Conservation (phyloP, 306 rosid genomes). For the Lagenaria siceraria region DNA sequence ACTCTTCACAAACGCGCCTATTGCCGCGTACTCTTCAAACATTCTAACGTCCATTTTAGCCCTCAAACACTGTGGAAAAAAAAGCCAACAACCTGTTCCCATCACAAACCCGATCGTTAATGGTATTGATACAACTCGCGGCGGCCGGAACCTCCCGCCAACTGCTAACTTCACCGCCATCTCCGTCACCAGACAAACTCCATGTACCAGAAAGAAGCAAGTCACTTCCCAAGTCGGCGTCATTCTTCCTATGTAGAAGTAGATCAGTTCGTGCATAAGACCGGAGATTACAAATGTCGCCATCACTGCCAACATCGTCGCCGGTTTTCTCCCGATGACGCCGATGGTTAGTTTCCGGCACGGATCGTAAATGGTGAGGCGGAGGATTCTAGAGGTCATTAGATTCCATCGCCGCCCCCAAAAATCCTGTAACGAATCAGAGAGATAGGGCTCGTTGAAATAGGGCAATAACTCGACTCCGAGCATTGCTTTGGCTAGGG, state of each 20-base stretch:
- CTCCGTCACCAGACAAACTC: slow-evolving; percentile 21
- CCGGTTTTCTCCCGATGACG: slow-evolving; percentile 26
- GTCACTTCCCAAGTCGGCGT: slow-evolving; percentile 45
- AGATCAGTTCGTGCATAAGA: slow-evolving; percentile 52
- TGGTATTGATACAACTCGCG: background rate
- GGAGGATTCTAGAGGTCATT: slow-evolving; percentile 39
- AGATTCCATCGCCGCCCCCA: slow-evolving; percentile 83
- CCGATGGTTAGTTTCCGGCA: background rate
- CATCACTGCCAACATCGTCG: slow-evolving; percentile 23
- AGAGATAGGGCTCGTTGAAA: slow-evolving; percentile 44
- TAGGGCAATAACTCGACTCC: slow-evolving; percentile 51
- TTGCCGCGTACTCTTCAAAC: background rate
- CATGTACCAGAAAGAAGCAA: slow-evolving; percentile 54
- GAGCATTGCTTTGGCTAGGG: slow-evolving; percentile 16
- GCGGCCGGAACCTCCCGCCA: background rate
- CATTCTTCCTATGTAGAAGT: slow-evolving; percentile 34
- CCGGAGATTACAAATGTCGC: slow-evolving; percentile 46
- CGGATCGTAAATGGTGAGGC: slow-evolving; percentile 44
- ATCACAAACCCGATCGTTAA: background rate
- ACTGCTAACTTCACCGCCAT: background rate
- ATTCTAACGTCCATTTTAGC: background rate
- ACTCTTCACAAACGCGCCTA: background rate
- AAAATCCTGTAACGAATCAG: slow-evolving; percentile 61
- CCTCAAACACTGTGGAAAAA: background rate
- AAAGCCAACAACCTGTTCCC: background rate